Base-by-base conservation (phyloP, 257 asterid species). In the Marsdenia floribunda region DNA sequence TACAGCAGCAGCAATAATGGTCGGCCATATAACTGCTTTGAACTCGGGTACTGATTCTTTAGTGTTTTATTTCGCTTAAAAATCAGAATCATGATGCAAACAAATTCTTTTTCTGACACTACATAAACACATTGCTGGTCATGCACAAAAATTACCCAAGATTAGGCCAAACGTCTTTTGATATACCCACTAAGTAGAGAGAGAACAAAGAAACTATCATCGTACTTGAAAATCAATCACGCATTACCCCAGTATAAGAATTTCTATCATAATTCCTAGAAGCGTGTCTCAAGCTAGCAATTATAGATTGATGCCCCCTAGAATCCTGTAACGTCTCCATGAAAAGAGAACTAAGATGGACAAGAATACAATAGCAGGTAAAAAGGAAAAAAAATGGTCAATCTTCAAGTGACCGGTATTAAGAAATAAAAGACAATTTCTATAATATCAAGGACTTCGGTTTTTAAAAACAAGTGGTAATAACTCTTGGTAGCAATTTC, bases 381-480 rank as follows among this genome's bases (percentile, higher is more conserved):
- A 55, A 55, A 16, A 18, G 57, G 54, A 35, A 55, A 68, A 54
- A 37, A 55, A 68, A 54, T 55, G 70, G 72, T 52, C 82, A 73
- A 81, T 29, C 78, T 55, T 60, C 15, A 75, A 78, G 72, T 63
- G 82, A 78, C 80, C 84, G 47, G 83, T 74, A 75, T 75, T 67
- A 68, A 74, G 65, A 24, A 47, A 73, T 61, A 26, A 53, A 74
- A 44, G 57, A 42, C 70, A 40, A 75, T 50, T 81, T 71, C 68
- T 77, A 73, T 61, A 42, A 68, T 44, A 44, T 78, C 73, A 68
- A 68, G 70, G 46, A 73, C 29, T 42, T 52, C 9, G n/a, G 40
- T 8, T 21, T 18, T 47, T 44, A 2, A 38, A 74, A 64, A n/a
- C 37, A 49, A 64, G 49, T 33, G 58, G 65, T n/a, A 37, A 53